A percentile compares a stretch with the other conserved stretches of the same genome.
Evolutionary conservation across 2,329 filamentous ascomycete genomes (phyloP).

Genomic region (Fusarium sp.): DNA sequence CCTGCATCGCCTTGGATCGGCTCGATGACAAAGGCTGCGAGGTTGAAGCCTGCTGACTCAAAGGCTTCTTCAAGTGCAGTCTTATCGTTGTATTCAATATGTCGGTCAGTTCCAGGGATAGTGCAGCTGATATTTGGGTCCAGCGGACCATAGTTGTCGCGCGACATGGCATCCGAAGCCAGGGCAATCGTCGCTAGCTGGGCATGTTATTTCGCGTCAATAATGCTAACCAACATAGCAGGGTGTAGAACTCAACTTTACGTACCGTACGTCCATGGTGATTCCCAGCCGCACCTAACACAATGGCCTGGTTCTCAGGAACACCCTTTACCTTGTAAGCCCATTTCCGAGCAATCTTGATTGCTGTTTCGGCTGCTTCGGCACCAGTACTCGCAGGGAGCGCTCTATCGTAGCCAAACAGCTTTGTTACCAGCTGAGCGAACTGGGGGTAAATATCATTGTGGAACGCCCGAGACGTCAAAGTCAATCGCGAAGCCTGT

Average conservation of each 20-base stretch:
- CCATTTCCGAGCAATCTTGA: conserved; percentile 44
- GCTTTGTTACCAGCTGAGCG: neutral
- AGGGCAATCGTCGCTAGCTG: conserved; percentile 5
- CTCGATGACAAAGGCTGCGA: conserved; percentile 92
- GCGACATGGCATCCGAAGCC: conserved; percentile 1
- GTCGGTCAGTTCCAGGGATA: neutral
- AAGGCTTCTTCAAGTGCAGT: conserved; percentile 11
- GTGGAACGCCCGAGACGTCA: conserved; percentile 1
- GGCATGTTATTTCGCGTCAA: neutral
- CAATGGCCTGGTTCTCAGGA: conserved; percentile 27
- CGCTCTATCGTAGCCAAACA: neutral
- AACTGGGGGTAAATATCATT: conserved; percentile 1
- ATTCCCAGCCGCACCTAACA: neutral
- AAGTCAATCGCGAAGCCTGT: neutral
- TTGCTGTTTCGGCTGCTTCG: conserved; percentile 34
- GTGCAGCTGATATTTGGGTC: conserved; percentile 3
- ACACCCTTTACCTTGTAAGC: conserved; percentile 39
- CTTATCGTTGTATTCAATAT: conserved; percentile 20
- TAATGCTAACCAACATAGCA: no score
- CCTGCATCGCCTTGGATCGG: conserved; percentile 77
- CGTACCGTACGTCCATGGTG: conserved; percentile 1
- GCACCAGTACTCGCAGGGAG: conserved; percentile 1
- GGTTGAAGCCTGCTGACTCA: conserved; percentile 9
- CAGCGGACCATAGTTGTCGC: neutral
- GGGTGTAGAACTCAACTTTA: neutral